These are phyloP conservation scores for Solanum chiquidenum DNA, from an alignment of 257 asterid species.

Conservation along the genomic window DNA sequence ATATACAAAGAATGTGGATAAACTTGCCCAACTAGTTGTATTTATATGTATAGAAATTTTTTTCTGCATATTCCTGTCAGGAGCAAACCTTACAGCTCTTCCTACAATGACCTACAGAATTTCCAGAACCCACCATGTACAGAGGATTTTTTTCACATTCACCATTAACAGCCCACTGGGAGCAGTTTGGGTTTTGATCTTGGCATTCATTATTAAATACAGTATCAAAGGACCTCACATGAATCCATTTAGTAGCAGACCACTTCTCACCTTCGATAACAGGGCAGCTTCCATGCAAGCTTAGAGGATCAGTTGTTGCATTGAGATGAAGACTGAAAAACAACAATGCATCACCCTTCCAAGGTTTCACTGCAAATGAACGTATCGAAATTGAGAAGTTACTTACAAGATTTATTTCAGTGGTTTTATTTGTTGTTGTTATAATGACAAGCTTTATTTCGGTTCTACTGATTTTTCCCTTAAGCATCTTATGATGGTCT, in stretches of 20 bases:
- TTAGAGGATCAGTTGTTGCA: conserved; percentile 55
- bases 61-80: conserved; percentile 5
- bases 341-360: conserved; percentile 69
- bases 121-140: conserved; percentile 52
- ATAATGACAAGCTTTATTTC: background rate
- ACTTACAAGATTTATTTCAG: background rate
- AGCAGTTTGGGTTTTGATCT: conserved; percentile 40
- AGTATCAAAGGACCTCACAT: conserved; percentile 51
- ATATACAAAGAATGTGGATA: background rate
- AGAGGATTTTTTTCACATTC: conserved; percentile 62
- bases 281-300: conserved; percentile 95
- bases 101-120: conserved; percentile 37
- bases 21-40: background rate
- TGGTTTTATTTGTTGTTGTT: background rate
- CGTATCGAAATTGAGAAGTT: background rate
- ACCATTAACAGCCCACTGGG: conserved; percentile 51
- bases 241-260: conserved; percentile 96
- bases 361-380: conserved; percentile 56
- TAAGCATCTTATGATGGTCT: background rate
- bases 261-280: conserved; percentile 89
- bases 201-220: conserved; percentile 17
- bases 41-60: background rate
- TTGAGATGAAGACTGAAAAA: conserved; percentile 86
- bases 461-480: background rate
- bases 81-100: conserved; percentile 80